A percentile compares a stretch with the other conserved stretches of the same genome.
phyloP scores from a whole-genome alignment of 2,329 filamentous ascomycete species.

The Aciculosporium take region DNA sequence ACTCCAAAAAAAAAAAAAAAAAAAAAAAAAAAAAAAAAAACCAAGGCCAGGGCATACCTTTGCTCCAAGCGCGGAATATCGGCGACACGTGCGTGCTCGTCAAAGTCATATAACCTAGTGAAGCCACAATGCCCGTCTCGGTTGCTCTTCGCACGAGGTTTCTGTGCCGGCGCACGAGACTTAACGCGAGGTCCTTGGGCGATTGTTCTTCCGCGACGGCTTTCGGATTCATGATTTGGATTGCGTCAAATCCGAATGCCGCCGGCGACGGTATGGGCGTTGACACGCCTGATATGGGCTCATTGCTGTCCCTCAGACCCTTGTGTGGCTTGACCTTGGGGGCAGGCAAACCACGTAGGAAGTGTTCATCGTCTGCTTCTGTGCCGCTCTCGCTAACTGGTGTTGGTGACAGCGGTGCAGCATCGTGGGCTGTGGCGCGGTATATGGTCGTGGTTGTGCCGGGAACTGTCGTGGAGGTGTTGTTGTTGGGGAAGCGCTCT shows the following conservation, averaged over 20 bases:
- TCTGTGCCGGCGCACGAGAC: constrained; percentile 28
- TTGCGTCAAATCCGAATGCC: constrained; percentile 27
- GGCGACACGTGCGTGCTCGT: constrained; percentile 32
- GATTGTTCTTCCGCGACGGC: constrained; percentile 7
- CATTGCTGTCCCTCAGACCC: constrained; percentile 53
- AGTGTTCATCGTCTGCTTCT: constrained; percentile 87
- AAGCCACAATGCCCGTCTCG: constrained; percentile 37
- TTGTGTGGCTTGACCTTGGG: constrained; percentile 62
- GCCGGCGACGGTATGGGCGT: constrained; percentile 40
- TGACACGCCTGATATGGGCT: constrained; percentile 36
- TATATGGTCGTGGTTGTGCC: constrained; percentile 2
- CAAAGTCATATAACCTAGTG: constrained; percentile 33
- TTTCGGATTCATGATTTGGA: constrained; percentile 11
- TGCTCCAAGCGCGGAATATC: constrained; percentile 31
- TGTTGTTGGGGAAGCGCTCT: constrained; percentile 19
- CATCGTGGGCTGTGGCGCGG: constrained; percentile 8
- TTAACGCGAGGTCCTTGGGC: constrained; percentile 11
- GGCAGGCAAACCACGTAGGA: constrained; percentile 72
- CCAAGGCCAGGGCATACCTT: constrained; percentile 22
- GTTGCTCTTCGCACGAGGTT: constrained; percentile 37
- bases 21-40: too few relatives aligned
- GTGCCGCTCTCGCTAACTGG: constrained; percentile 79
- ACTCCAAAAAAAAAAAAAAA: too few relatives aligned
- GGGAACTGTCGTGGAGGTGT: constrained; percentile 1
- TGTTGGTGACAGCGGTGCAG: constrained; percentile 19